These are phyloP conservation scores for Xenoacremonium recifei DNA, from an alignment of 2,329 filamentous ascomycete genomes.

Conservation along the genomic window DNA sequence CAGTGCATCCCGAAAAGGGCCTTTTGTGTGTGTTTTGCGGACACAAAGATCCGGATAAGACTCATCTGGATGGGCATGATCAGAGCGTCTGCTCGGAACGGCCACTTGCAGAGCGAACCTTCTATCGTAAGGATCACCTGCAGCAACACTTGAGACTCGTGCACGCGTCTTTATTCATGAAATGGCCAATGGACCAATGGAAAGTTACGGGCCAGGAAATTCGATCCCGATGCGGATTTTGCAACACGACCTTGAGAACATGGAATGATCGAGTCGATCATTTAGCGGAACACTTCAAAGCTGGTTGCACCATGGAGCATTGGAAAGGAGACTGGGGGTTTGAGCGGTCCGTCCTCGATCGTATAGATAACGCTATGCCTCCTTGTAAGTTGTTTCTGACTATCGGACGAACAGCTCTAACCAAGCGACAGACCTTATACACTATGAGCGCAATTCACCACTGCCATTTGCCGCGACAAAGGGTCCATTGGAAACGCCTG, in stretches of 20 bases:
- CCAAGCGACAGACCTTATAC: too few relatives aligned
- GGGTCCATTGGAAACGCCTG: constrained; percentile 18
- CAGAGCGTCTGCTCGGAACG: constrained; percentile 13
- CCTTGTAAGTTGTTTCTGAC: too few relatives aligned
- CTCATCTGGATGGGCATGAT: constrained; percentile 24
- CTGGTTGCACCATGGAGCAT: constrained; percentile 25
- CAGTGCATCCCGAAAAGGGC: constrained; percentile 17
- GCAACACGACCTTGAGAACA: constrained; percentile 17
- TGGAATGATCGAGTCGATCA: constrained; percentile 29
- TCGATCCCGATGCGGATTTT: constrained; percentile 30
- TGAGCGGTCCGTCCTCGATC: too few relatives aligned
- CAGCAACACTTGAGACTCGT: constrained; percentile 28
- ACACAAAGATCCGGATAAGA: constrained; percentile 14
- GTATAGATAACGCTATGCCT: too few relatives aligned
- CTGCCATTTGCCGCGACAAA: constrained; percentile 18
- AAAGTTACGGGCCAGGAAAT: constrained; percentile 21
- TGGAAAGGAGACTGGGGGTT: constrained; percentile 29
- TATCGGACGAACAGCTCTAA: too few relatives aligned
- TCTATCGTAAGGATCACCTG: constrained; percentile 31
- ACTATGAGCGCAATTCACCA: too few relatives aligned
- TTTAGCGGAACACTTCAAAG: constrained; percentile 25
- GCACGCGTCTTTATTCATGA: constrained; percentile 31
- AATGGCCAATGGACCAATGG: constrained; percentile 38
- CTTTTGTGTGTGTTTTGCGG: constrained; percentile 26
- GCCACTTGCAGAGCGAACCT: constrained; percentile 10